phyloP scores from a whole-genome alignment of 164 flowering plant species.

The Cinnamomum chago region DNA sequence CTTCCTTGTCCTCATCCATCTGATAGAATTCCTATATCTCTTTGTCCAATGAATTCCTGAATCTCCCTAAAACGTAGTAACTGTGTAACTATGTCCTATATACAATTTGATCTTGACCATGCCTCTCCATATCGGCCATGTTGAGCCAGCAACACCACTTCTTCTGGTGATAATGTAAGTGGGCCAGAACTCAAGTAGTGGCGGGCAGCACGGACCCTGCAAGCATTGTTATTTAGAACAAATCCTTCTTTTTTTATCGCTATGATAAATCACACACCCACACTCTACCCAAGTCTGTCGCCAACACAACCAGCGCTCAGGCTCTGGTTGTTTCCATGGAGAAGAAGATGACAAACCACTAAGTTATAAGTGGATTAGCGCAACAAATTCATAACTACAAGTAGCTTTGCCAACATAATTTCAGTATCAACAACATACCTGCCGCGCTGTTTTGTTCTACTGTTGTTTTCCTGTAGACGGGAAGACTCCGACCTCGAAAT shows the following conservation, averaged over 20 bases:
- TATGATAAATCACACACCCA: not conserved
- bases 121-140: slow-evolving; percentile 20
- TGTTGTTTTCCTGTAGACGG: slow-evolving; percentile 33
- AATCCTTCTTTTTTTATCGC: not conserved
- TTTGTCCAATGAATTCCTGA: not conserved
- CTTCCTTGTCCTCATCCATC: not conserved
- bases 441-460: slow-evolving; percentile 29
- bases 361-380: too few species aligned
- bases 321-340: not conserved
- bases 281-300: not conserved
- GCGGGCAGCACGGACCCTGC: slow-evolving; percentile 52
- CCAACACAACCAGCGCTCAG: not conserved
- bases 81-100: not conserved
- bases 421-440: slow-evolving; percentile 33
- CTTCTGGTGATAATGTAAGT: slow-evolving; percentile 47
- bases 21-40: not conserved
- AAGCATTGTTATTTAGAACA: not conserved
- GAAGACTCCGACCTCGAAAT: slow-evolving; percentile 66
- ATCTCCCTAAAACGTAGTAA: not conserved
- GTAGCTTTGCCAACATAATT: not conserved
- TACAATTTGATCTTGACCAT: not conserved
- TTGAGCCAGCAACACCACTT: slow-evolving; percentile 46
- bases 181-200: slow-evolving; percentile 64
- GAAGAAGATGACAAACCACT: not conserved
- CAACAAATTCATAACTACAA: not conserved